Evolutionary conservation across 139 green algal species (phyloP), one percentile per base, ranked within the genome.

Genomic region (Chlamydomonas schloesseri): DNA sequence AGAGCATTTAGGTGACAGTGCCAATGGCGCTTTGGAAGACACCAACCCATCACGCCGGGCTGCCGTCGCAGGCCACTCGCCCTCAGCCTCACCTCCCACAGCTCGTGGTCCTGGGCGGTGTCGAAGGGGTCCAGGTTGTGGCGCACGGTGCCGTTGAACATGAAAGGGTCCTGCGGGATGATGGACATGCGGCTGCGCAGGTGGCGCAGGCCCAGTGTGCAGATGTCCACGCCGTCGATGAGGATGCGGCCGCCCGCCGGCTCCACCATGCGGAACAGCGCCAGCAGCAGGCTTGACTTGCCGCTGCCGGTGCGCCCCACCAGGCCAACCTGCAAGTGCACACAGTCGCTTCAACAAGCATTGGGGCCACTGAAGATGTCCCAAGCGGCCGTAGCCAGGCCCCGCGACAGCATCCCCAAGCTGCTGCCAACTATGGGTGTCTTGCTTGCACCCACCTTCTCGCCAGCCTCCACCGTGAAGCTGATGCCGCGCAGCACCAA

Each of bases 111-210:
- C 18, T n/a, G 87, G 89, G 96, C 84, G 21, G 72, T 37, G 46
- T 82, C 69, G 65, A 97, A 98, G 23, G 97, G 97, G 91, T 99
- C 97, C 86, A 99, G 93, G 93, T 99, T 99, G 82, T 85, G 86
- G 42, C 97, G 93, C 73, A 99, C 90, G 3, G 89, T 97, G 73
- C 96, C 97, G n/a, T 83, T 93, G 86, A 98, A 99, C 72, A 98
- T 92, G 83, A 98, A 94, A 1, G 96, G 95, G 81, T 97, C 97
- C 93, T 96, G 95, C 18, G 95, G 97, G 65, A 99, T 98, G 88
- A 96, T 95, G 47, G 84, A 89, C 79, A 99, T 95, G 77, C 88
- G 84, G 64, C 85, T 87, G 37, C 96, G 86, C 83, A 98, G 91
- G 67, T 97, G 91, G 24, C 88, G 80, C 73, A 99, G 90, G 0